These are phyloP conservation scores for Ilyonectria destructans DNA, from an alignment of 2,329 filamentous ascomycete species.

Conservation along the genomic window DNA sequence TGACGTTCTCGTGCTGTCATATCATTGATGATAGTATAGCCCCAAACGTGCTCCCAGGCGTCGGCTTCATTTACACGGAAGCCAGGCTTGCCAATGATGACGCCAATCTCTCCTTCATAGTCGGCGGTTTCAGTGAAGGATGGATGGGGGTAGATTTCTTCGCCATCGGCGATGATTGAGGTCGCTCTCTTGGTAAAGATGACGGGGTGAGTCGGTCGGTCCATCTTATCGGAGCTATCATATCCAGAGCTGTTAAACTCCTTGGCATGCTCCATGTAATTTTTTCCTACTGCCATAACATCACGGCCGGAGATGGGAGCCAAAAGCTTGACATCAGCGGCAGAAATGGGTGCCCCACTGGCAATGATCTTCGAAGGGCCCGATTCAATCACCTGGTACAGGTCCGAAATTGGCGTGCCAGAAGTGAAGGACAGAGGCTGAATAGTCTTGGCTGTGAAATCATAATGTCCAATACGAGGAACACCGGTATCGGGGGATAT, in stretches of 20 bases:
- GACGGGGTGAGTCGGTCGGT: constrained; percentile 68
- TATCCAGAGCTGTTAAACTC: constrained; percentile 71
- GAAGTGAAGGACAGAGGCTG: constrained; percentile 63
- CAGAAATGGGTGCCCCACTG: constrained; percentile 37
- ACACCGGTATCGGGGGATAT: constrained; percentile 26
- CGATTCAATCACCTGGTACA: constrained; percentile 69
- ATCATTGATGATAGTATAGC: constrained; percentile 71
- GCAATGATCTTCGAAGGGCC: constrained; percentile 58
- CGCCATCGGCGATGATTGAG: constrained; percentile 65
- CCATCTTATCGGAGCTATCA: constrained; percentile 69
- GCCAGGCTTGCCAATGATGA: constrained; percentile 68
- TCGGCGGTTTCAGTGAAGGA: constrained; percentile 67
- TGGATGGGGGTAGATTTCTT: constrained; percentile 63
- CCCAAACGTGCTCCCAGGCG: constrained; percentile 69
- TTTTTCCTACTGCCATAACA: constrained; percentile 71
- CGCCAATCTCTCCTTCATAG: constrained; percentile 72
- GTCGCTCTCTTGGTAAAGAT: constrained; percentile 71
- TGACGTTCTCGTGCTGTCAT: constrained; percentile 67
- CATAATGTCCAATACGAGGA: constrained; percentile 35
- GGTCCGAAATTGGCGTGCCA: constrained; percentile 61
- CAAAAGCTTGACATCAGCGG: constrained; percentile 59
- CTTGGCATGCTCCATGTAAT: constrained; percentile 71
- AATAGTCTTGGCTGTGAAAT: constrained; percentile 44
- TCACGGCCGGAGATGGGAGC: constrained; percentile 66
- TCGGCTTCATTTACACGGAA: constrained; percentile 60